Evolutionary conservation across 306 rosid species (phyloP).

Genomic region (Trifolium subterraneum): DNA sequence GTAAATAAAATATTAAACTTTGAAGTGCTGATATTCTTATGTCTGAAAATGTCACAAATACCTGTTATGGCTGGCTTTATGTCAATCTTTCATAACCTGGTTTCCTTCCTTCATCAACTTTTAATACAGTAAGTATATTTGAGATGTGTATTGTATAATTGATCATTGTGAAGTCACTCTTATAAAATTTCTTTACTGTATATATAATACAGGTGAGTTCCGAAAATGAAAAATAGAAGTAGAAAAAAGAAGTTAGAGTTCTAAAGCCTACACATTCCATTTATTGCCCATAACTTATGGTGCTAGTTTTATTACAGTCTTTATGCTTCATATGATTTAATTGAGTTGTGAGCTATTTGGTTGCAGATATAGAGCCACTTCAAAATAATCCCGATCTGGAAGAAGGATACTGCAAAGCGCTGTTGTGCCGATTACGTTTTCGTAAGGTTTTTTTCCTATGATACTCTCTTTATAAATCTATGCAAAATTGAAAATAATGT

Average conservation of each 20-base stretch:
- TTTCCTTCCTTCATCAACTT: constrained; percentile 14
- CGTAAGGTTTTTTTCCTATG: constrained; percentile 99
- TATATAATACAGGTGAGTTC: constrained; percentile 17
- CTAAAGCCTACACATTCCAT: background rate
- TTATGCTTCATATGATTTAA: constrained; percentile 34
- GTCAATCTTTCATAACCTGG: constrained; percentile 15
- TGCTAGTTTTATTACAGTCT: constrained; percentile 35
- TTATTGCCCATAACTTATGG: constrained; percentile 15
- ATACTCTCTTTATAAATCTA: constrained; percentile 51
- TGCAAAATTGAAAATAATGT: constrained; percentile 33
- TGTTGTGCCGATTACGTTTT: constrained; percentile 97
- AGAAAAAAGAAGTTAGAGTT: constrained; percentile 7
- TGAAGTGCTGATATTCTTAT: constrained; percentile 20
- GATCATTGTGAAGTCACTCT: constrained; percentile 13
- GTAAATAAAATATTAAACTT: constrained; percentile 22
- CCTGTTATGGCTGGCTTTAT: constrained; percentile 20
- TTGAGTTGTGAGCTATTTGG: constrained; percentile 45
- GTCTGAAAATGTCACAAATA: constrained; percentile 23
- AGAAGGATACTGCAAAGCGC: constrained; percentile 94
- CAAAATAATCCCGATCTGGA: constrained; percentile 79
- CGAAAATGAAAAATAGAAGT: background rate
- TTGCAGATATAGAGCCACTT: constrained; percentile 79
- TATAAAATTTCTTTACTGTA: constrained; percentile 9
- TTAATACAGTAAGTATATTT: constrained; percentile 22
- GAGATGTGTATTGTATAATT: constrained; percentile 3